Conservation (phyloP, 306 rosid genomes). For the Cucurbita moschata region DNA sequence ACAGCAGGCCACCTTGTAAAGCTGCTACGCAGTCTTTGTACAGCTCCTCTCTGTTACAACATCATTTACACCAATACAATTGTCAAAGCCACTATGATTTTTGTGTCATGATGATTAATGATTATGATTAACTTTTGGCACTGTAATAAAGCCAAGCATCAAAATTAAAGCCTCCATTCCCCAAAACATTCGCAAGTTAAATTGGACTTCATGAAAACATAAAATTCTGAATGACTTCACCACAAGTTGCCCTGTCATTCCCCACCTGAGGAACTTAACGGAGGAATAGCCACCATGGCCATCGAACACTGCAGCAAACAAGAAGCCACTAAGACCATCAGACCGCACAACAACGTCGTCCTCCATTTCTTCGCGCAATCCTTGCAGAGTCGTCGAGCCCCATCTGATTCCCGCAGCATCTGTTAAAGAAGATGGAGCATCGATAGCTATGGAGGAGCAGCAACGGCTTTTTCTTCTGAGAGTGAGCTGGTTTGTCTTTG, state of each 20-base stretch:
- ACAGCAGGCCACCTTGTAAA: constrained; percentile 58
- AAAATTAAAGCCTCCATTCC: neutral
- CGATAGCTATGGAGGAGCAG: constrained; percentile 80
- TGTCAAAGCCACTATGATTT: constrained; percentile 8
- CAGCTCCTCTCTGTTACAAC: constrained; percentile 57
- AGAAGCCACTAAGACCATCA: constrained; percentile 45
- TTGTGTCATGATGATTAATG: neutral
- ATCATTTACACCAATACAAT: constrained; percentile 1
- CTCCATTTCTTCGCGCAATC: constrained; percentile 85
- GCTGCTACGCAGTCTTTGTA: constrained; percentile 75
- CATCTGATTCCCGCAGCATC: constrained; percentile 53
- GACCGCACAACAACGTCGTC: constrained; percentile 56
- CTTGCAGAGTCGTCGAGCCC: constrained; percentile 76
- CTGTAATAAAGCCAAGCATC: too few species aligned
- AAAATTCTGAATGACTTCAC: neutral
- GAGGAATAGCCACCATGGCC: constrained; percentile 91
- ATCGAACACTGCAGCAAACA: constrained; percentile 89
- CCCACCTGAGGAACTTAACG: constrained; percentile 69
- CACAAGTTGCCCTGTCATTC: neutral
- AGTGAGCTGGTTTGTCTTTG: constrained; percentile 13
- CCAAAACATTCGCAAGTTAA: neutral
- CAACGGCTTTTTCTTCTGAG: constrained; percentile 21
- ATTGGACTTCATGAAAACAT: neutral
- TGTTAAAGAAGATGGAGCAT: constrained; percentile 49
- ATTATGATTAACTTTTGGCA: neutral